phyloP scores from a whole-genome alignment of 2,329 filamentous ascomycete species.

The Trichoderma sp. region DNA sequence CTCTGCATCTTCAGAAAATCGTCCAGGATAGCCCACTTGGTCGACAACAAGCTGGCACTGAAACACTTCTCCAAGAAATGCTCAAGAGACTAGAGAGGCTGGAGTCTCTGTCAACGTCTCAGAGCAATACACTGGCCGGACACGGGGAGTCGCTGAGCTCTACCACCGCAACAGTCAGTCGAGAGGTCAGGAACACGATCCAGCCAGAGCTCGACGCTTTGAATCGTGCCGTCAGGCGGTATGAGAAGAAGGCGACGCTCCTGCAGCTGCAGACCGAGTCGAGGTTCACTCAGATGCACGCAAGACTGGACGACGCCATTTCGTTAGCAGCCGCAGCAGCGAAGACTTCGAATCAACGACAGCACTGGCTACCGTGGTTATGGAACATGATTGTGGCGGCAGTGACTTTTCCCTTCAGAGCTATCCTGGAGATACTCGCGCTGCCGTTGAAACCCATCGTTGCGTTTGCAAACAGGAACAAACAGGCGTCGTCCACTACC shows the following conservation, averaged over 20 bases:
- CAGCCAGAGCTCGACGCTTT: constrained; percentile 86
- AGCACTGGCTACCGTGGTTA: constrained; percentile 44
- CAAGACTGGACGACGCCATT: constrained; percentile 73
- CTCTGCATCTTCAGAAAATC: constrained; percentile 76
- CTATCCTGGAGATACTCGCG: constrained; percentile 44
- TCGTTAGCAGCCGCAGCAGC: constrained; percentile 78
- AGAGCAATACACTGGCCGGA: constrained; percentile 33
- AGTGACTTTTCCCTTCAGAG: constrained; percentile 48
- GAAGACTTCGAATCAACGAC: constrained; percentile 48
- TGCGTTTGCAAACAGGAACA: constrained; percentile 25
- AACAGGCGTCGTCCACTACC: constrained; percentile 6
- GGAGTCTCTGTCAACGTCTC: constrained; percentile 54
- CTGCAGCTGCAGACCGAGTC: constrained; percentile 76
- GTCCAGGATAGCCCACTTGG: constrained; percentile 58
- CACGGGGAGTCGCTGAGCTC: constrained; percentile 41
- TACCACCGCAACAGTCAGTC: constrained; percentile 47
- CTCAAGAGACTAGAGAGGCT: constrained; percentile 68
- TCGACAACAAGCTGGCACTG: constrained; percentile 36
- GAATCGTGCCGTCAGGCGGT: constrained; percentile 83
- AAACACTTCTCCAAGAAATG: constrained; percentile 58
- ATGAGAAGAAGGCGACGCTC: constrained; percentile 84
- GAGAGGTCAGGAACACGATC: constrained; percentile 65
- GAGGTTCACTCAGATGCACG: constrained; percentile 71
- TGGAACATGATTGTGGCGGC: constrained; percentile 42
- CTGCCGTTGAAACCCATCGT: constrained; percentile 45